Base-by-base conservation (phyloP, 352 stramenopile genomes). In the Phytophthora multivora region DNA sequence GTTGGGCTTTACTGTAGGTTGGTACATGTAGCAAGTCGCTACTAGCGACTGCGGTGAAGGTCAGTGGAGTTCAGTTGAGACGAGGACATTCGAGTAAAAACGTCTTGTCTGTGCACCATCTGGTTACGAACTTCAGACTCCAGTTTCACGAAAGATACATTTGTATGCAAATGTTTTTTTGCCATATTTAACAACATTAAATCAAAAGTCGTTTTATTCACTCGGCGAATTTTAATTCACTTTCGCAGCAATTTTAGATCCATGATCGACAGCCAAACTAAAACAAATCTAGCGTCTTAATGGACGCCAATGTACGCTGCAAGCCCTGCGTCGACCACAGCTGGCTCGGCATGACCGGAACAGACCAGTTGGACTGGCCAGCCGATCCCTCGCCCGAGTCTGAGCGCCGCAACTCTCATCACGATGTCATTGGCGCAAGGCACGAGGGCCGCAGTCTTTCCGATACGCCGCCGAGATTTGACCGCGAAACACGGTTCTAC, bases 361-460 rank as follows among this genome's bases (percentile, higher is more conserved):
- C 31, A 15, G 40, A 52, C 35, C 42, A 61, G 31, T 15, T 18
- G 10, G 28, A 18, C 55, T 43, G 45, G 8, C 23, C 23, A 38
- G 11, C 11, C 52, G 30, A 52, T 39, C n/a, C 33, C 33, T 15
- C 35, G 5, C 7, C 4, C 35, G 35, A 8, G 35, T 40, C 35
- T 39, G n/a, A 6, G 23, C 38, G 38, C 42, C 45, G 39, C 52
- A 53, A 63, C 2, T 7, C 15, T 28, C 13, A n/a, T 48, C 36
- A 28, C 43, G 35, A 58, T 21, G 35, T 28, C 21, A 69, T 69
- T 69, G 60, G 60, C 26, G 35, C 13, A 23, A 49, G 60, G 31
- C 60, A 69, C 60, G 60, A 51, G 51, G 15, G 8, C 21, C 26
- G 19, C 15, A 26, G 56, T 46, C 31, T 47, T 21, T 46, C 11